Evolutionary conservation across 495 filamentous ascomycete species (phyloP).

Genomic region (Hyaloscypha bicolor): DNA sequence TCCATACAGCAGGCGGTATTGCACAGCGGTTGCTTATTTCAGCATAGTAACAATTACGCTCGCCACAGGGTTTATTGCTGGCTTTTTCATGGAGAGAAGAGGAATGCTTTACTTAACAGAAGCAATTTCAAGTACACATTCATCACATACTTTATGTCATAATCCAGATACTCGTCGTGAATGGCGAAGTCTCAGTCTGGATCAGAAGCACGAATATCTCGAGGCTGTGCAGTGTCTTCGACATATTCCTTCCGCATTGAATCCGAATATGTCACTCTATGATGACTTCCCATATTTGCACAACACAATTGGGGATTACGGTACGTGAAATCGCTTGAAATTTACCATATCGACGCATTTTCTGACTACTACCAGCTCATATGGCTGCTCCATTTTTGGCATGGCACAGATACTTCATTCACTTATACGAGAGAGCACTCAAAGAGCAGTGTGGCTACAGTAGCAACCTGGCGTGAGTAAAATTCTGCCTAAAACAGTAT

Average conservation of each 20-base stretch:
- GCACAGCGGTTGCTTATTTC: too few relatives aligned
- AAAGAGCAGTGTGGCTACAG: constrained; percentile 69
- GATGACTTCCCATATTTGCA: constrained; percentile 23
- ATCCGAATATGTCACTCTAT: background rate
- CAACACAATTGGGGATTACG: background rate
- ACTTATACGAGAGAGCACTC: constrained; percentile 66
- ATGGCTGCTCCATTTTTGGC: constrained; percentile 48
- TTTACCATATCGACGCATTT: background rate
- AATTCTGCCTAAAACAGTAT: background rate
- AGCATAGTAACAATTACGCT: too few relatives aligned
- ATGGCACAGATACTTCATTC: constrained; percentile 75
- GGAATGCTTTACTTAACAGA: too few relatives aligned
- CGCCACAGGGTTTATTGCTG: too few relatives aligned
- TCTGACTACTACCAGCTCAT: background rate
- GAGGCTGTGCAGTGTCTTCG: constrained; percentile 15
- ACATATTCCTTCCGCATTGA: constrained; percentile 4
- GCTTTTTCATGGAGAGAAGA: too few relatives aligned
- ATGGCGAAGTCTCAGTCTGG: constrained; percentile 3
- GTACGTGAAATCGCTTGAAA: background rate
- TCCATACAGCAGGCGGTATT: too few relatives aligned
- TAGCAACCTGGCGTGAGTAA: constrained; percentile 36
- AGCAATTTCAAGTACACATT: too few relatives aligned
- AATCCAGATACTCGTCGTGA: constrained; percentile 5
- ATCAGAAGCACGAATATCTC: constrained; percentile 8
- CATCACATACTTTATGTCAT: too few relatives aligned